These are phyloP conservation scores for Fusarium longipes DNA, from an alignment of 2,329 filamentous ascomycete species.

Conservation along the genomic window DNA sequence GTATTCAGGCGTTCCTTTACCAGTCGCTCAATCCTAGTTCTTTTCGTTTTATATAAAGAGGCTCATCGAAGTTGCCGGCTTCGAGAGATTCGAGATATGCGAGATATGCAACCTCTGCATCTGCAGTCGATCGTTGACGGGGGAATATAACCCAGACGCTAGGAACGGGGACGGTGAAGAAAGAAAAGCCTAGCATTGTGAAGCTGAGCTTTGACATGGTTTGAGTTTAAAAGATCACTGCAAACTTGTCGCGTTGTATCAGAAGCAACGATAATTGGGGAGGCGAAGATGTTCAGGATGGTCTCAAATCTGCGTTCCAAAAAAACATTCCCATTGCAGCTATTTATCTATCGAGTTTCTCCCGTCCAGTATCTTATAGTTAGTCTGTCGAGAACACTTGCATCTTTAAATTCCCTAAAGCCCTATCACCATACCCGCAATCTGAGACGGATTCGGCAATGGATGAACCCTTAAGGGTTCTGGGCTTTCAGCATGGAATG, in stretches of 20 bases:
- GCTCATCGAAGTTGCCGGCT: slow-evolving; percentile 34
- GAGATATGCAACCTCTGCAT: slow-evolving; percentile 26
- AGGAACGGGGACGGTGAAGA: slow-evolving; percentile 37
- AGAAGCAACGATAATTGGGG: background rate
- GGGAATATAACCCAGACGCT: slow-evolving; percentile 31
- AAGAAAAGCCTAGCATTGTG: slow-evolving; percentile 40
- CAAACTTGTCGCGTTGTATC: background rate
- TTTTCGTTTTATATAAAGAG: slow-evolving; percentile 29
- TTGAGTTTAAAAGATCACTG: background rate
- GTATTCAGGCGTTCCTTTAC: background rate
- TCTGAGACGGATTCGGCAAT: slow-evolving; percentile 27
- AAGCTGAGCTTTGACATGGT: background rate
- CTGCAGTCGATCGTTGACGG: slow-evolving; percentile 32
- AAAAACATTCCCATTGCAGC: background rate
- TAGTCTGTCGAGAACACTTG: background rate
- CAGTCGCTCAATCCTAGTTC: slow-evolving; percentile 32
- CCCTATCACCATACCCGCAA: slow-evolving; percentile 6
- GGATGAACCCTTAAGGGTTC: slow-evolving; percentile 17
- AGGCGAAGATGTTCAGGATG: background rate
- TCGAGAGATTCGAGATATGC: slow-evolving; percentile 27
- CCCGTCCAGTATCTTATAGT: background rate
- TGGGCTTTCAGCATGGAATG: slow-evolving; percentile 26
- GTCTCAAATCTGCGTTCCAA: background rate
- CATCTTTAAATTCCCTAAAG: slow-evolving; percentile 17
- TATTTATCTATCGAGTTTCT: slow-evolving; percentile 6